These are phyloP conservation scores for Alternaria solani DNA, from an alignment of 2,329 filamentous ascomycete genomes.

Conservation along the genomic window DNA sequence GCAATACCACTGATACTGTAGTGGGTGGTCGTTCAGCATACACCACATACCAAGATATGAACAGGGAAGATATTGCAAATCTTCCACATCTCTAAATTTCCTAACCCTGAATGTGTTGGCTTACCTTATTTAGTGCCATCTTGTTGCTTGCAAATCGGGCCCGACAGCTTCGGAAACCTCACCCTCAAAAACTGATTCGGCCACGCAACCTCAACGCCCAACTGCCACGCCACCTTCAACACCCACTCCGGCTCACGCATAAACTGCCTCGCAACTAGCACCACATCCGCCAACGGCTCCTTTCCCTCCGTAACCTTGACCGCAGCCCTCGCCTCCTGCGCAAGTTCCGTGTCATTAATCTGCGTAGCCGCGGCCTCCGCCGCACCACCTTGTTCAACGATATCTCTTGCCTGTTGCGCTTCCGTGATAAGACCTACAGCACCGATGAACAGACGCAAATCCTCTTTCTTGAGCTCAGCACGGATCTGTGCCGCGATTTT, in stretches of 20 bases:
- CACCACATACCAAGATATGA: too few species aligned
- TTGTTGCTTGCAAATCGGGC: not conserved
- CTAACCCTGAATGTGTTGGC: too few species aligned
- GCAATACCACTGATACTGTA: too few species aligned
- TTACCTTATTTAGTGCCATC: too few species aligned
- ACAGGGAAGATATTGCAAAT: too few species aligned
- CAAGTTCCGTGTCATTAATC: conserved; percentile 38
- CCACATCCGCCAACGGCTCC: conserved; percentile 56
- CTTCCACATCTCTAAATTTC: too few species aligned
- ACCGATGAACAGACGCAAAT: conserved; percentile 57
- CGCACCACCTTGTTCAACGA: conserved; percentile 49
- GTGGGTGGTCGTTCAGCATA: too few species aligned
- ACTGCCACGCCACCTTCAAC: conserved; percentile 58
- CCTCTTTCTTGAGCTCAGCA: conserved; percentile 49
- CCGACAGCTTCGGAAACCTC: conserved; percentile 41
- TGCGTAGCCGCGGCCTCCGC: conserved; percentile 15
- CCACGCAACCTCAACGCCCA: conserved; percentile 59
- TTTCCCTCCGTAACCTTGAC: conserved; percentile 48
- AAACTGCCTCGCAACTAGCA: conserved; percentile 63
- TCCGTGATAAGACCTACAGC: conserved; percentile 64
- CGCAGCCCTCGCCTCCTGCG: conserved; percentile 41
- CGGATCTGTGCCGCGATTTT: conserved; percentile 58
- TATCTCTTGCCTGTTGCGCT: conserved; percentile 59
- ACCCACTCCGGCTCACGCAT: conserved; percentile 65
- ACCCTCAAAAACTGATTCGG: conserved; percentile 57